A percentile compares a stretch with the other conserved stretches of the same genome.
Conservation (phyloP, 1,139 yeast genomes). For the Debaryomyces psychrophilus region DNA sequence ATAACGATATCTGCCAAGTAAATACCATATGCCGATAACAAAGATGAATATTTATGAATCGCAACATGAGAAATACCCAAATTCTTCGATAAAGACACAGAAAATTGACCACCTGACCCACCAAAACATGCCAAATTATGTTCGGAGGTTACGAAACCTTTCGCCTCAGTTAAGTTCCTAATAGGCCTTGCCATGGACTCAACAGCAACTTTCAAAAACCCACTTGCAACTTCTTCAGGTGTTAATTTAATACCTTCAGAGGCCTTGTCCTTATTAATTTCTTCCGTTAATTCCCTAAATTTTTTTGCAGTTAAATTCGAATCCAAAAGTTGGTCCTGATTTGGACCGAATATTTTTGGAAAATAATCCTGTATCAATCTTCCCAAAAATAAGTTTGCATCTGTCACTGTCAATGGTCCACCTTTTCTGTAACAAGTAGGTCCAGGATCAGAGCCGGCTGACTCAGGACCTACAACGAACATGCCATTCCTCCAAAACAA, state of each 20-base stretch:
- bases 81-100: conserved; percentile 43
- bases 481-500: conserved; percentile 49
- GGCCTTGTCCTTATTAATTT: conserved; percentile 34
- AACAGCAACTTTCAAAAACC: conserved; percentile 48
- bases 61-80: conserved; percentile 43
- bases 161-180: conserved; percentile 47
- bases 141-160: conserved; percentile 42
- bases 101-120: conserved; percentile 52
- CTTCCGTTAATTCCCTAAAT: conserved; percentile 35
- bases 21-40: conserved; percentile 49
- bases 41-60: conserved; percentile 47
- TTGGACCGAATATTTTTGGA: conserved; percentile 49
- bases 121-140: conserved; percentile 51
- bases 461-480: conserved; percentile 52
- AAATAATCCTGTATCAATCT: conserved; percentile 44
- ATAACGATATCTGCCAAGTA: conserved; percentile 54
- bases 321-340: conserved; percentile 44
- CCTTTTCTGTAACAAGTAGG: conserved; percentile 52
- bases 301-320: conserved; percentile 32
- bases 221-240: conserved; percentile 47
- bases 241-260: conserved; percentile 26
- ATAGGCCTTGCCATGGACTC: conserved; percentile 53
- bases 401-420: conserved; percentile 52
- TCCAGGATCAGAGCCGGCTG: conserved; percentile 53
- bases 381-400: conserved; percentile 48